Evolutionary conservation across 2,329 filamentous ascomycete species (phyloP), one percentile per base, ranked within the genome.

Genomic region (Clonostachys rosea): DNA sequence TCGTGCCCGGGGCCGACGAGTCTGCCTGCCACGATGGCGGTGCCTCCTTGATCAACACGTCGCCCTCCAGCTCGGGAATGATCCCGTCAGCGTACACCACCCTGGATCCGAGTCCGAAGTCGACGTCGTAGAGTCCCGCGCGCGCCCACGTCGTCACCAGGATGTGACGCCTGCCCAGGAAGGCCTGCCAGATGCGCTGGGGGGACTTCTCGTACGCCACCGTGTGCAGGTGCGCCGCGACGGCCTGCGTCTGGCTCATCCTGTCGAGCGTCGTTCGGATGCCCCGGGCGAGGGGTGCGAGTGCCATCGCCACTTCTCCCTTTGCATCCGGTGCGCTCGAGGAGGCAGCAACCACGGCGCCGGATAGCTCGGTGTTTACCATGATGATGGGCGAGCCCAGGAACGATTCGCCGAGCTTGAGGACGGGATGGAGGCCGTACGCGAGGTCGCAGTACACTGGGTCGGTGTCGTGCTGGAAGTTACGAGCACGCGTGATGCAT

Each of bases 161-260:
- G 3, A 59, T 54, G 30, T 60, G 56, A 0, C 53, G 51, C 3
- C 33, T 36, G 4, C 58, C 57, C 1, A 61, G 34, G 4, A 61
- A 61, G 1, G 56, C 56, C 43, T 59, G 58, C 58, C 58, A 60
- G 42, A 59, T 50, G 1, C 54, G 50, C 12, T 60, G 58, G 11
- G 58, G 58, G 2, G 58, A 53, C 35, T 49, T 53, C 40, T 59
- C 57, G 6, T 53, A 57, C 0, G 56, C 52, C 3, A 59, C 16
- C 2, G 45, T 44, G 33, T 60, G 50, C 1, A 60, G 43, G 43
- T 56, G 52, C 0, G 52, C 48, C 1, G 50, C 47, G 9, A 60
- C 14, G 2, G 48, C 50, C 0, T n/a, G 35, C 1, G 37, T 43
- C 0, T 51, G 9, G 2, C 46, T 41, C 1, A 30, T 30, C 24